Percentiles rank a stretch among this genome's conserved stretches.
Conservation (phyloP, 140 eudicot species). For the Senecio squalidus region DNA sequence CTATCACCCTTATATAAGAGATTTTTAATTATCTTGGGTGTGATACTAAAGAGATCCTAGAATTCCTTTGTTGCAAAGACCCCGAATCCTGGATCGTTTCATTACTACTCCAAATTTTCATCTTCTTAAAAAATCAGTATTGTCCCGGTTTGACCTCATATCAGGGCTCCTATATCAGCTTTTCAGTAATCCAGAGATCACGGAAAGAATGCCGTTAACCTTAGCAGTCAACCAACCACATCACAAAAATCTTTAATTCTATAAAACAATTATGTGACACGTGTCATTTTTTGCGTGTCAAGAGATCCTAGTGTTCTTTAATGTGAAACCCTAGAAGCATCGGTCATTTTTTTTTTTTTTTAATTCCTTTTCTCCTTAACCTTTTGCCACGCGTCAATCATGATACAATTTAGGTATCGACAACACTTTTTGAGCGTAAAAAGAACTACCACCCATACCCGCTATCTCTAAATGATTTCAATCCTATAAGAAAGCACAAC, state of each 20-base stretch:
- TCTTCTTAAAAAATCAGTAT: background rate
- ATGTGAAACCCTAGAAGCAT: background rate
- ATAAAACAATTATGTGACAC: no score
- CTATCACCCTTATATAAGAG: background rate
- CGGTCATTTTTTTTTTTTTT: no score
- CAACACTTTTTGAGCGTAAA: background rate
- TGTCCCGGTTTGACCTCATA: no score
- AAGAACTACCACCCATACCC: background rate
- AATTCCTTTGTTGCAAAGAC: no score
- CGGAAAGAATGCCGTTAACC: no score
- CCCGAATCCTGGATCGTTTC: background rate
- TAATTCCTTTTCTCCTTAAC: background rate
- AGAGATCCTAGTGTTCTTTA: background rate
- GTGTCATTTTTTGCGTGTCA: no score
- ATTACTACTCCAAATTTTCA: background rate
- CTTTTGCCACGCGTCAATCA: background rate
- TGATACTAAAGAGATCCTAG: background rate
- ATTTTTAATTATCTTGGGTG: background rate
- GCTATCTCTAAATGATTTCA: background rate
- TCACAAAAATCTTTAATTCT: no score
- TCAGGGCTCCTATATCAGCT: no score
- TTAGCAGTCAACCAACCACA: no score
- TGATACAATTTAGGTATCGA: background rate
- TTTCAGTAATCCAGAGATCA: no score
- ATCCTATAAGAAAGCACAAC: background rate